phyloP scores from a whole-genome alignment of 805 yeast species.

The Metschnikowia bowlesiae region DNA sequence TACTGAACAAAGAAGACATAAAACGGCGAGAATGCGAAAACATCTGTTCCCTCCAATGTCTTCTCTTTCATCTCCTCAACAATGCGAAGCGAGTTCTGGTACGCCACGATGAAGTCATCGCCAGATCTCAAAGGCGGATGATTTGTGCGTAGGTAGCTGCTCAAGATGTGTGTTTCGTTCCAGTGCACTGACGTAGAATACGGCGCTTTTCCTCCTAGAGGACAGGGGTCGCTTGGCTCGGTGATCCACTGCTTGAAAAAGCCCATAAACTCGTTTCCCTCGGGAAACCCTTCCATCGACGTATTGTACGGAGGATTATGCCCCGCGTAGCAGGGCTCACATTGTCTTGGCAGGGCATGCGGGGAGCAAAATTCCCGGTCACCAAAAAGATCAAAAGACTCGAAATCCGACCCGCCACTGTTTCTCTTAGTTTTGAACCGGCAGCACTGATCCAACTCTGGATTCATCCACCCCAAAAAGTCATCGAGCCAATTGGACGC shows the following conservation, averaged over 20 bases:
- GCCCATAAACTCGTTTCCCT: constrained; percentile 60
- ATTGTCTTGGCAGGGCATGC: constrained; percentile 60
- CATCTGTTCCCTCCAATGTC: constrained; percentile 35
- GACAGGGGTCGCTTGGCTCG: constrained; percentile 84
- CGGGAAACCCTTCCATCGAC: constrained; percentile 81
- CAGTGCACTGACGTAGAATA: constrained; percentile 51
- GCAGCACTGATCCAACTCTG: constrained; percentile 83
- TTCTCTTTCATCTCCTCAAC: constrained; percentile 48
- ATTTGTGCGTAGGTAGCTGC: constrained; percentile 74
- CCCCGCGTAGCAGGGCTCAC: constrained; percentile 66
- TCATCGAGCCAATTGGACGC: constrained; percentile 93
- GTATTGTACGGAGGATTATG: constrained; percentile 61
- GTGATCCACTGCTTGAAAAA: constrained; percentile 79
- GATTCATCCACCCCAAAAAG: constrained; percentile 80
- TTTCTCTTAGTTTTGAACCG: constrained; percentile 47
- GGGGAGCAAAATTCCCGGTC: constrained; percentile 57
- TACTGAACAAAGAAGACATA: constrained; percentile 93
- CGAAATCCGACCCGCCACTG: neutral
- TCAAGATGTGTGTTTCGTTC: constrained; percentile 34
- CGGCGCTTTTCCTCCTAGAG: constrained; percentile 94
- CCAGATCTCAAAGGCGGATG: constrained; percentile 81
- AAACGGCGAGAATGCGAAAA: constrained; percentile 91
- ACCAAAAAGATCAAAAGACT: neutral
- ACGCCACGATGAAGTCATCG: constrained; percentile 76
- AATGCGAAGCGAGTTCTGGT: constrained; percentile 64